Conservation (phyloP, 2,329 filamentous ascomycete species). For the Xylariales sp. region DNA sequence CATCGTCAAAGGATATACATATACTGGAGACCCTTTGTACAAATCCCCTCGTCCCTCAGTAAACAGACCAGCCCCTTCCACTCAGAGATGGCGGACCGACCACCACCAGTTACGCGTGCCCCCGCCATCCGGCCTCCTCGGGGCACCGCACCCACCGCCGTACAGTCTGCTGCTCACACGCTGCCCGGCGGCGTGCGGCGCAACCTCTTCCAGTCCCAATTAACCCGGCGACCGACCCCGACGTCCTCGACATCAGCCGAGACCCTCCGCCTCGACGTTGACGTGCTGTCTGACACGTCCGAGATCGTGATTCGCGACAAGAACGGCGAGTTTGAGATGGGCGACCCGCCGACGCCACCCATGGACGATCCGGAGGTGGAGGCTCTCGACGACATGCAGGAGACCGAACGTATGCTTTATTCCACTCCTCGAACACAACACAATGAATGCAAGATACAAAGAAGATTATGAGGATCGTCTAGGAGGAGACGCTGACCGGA, state of each 20-base stretch:
- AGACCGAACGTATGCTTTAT: constrained; percentile 51
- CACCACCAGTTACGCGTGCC: constrained; percentile 17
- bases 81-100: constrained; percentile 24
- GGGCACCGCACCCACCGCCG: constrained; percentile 3
- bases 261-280: constrained; percentile 39
- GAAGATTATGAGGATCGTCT: too few species aligned
- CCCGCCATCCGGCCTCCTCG: constrained; percentile 15
- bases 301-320: constrained; percentile 61
- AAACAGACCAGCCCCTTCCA: too few species aligned
- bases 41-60: too few species aligned
- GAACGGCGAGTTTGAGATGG: constrained; percentile 59
- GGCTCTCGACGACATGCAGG: constrained; percentile 52
- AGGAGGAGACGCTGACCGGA: too few species aligned
- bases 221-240: constrained; percentile 52
- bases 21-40: too few species aligned
- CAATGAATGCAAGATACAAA: too few species aligned
- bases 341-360: constrained; percentile 48
- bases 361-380: constrained; percentile 53
- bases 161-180: constrained; percentile 22
- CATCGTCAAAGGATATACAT: too few species aligned
- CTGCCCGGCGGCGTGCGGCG: constrained; percentile 34
- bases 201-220: constrained; percentile 57
- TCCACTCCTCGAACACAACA: too few species aligned
- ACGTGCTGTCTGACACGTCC: constrained; percentile 35
- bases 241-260: constrained; percentile 35